phyloP scores from a whole-genome alignment of 2,329 filamentous ascomycete species.

The Penicillium fuscoglaucum region DNA sequence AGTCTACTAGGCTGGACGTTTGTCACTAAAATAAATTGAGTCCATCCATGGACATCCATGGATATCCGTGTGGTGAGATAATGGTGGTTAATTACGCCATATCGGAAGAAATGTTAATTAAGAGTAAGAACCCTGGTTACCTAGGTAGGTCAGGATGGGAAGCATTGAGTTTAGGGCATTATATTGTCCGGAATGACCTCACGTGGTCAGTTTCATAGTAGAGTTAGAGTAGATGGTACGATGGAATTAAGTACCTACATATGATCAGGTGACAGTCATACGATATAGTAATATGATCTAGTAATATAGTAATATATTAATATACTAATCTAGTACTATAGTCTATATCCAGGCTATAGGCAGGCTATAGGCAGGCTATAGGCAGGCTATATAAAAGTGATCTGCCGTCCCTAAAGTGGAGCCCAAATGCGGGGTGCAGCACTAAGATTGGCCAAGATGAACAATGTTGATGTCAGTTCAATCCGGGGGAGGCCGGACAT shows the following conservation, averaged over 20 bases:
- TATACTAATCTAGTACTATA: not conserved
- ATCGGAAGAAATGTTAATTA: not conserved
- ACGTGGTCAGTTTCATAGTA: not conserved
- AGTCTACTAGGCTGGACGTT: not conserved
- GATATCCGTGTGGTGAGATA: not conserved
- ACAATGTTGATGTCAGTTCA: conserved; percentile 31
- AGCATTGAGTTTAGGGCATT: not conserved
- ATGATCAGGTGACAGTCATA: not conserved
- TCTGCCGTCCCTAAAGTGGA: conserved; percentile 14
- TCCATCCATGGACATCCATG: too few relatives aligned
- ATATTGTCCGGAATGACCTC: not conserved
- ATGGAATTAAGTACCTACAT: not conserved
- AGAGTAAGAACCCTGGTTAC: not conserved
- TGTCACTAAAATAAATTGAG: not conserved
- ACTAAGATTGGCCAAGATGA: conserved; percentile 26
- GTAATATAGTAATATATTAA: not conserved
- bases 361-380: not conserved
- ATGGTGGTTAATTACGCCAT: not conserved
- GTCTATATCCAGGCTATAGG: not conserved
- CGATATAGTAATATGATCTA: not conserved
- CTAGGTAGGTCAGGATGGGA: not conserved
- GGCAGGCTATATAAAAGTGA: not conserved
- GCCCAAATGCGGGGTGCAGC: conserved; percentile 41
- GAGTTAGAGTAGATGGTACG: not conserved
- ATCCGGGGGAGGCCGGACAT: conserved; percentile 27